Base-by-base conservation (phyloP, 305 asterid species). In the Fraxinus nigra region DNA sequence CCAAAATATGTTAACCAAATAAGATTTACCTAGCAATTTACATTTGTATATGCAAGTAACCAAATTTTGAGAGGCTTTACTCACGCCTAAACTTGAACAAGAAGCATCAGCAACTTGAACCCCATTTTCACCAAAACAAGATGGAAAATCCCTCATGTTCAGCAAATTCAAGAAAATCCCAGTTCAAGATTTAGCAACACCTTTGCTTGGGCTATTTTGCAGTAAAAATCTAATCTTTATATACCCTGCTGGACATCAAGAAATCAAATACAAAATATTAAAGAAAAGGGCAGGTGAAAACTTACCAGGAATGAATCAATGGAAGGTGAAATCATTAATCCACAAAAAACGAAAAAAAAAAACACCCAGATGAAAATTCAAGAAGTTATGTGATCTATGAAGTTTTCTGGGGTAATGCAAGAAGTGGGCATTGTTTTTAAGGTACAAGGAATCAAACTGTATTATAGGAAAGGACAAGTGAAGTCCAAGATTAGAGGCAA, bases 31-130 rank as follows among this genome's bases (percentile, higher is more conserved):
- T 5, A 88, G 82, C 43, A 95, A 83, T 87, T 84, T 92, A 88
- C 95, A 92, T 85, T 88, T 90, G 85, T 92, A 89, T n/a, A 91
- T 78, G 83, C 95, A 89, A 16, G 91, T 89, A 37, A 92, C 97
- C 32, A 91, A 86, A 87, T 95, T 95, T 34, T 93, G 98, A 65
- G 92, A 91, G 74, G 90, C 70, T 86, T 91, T 95, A 81, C 77
- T 82, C 43, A 81, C 85, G 54, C 79, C 85, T 7, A 85, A 88
- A 82, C 85, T 87, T 43, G 97, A 90, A 88, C 93, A 93, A 43
- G 98, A 93, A 78, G 94, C 93, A 89, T 95, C 99, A 77, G 97
- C 97, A 78, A 95, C 97, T 78, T 93, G 99, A 78, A 95, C 99
- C 14, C 99, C 99, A 87, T 89, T 95, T 78, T 95, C 97, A 77